phyloP scores from a whole-genome alignment of 768 basidiomycete species.

The Russula sp. region DNA sequence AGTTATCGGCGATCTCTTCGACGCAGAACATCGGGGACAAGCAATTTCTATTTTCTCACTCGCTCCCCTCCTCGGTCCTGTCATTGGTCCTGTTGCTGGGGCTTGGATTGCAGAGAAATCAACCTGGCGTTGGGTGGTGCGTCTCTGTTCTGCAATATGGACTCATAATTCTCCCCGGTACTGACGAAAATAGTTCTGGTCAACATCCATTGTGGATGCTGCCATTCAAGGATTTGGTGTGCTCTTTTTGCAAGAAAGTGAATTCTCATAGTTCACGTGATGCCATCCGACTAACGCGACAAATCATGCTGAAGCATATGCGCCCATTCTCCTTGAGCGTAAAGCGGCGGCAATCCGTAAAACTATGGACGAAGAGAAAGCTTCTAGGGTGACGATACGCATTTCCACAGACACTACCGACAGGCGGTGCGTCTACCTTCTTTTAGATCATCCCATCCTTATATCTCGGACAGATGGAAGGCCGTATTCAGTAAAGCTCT shows the following conservation, averaged over 20 bases:
- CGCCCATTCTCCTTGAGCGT: slow-evolving; percentile 34
- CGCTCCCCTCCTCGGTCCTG: slow-evolving; percentile 37
- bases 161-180: background rate
- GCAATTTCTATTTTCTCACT: slow-evolving; percentile 60
- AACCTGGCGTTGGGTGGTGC: slow-evolving; percentile 63
- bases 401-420: slow-evolving; percentile 41
- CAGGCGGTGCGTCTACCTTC: slow-evolving; percentile 33
- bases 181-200: slow-evolving; percentile 48
- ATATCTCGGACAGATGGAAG: slow-evolving; percentile 37
- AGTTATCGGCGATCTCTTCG: slow-evolving; percentile 44
- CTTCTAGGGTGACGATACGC: slow-evolving; percentile 31
- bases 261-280: slow-evolving; percentile 20
- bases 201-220: slow-evolving; percentile 52
- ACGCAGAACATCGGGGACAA: slow-evolving; percentile 53
- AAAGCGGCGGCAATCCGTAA: slow-evolving; percentile 45
- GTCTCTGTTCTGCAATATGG: slow-evolving; percentile 21
- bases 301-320: slow-evolving; percentile 22
- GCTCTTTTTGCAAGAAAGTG: slow-evolving; percentile 56
- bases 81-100: slow-evolving; percentile 56
- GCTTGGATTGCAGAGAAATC: slow-evolving; percentile 58
- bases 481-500: slow-evolving; percentile 46
- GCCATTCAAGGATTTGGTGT: slow-evolving; percentile 48
- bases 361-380: slow-evolving; percentile 43
- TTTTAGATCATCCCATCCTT: background rate
- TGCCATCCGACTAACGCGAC: background rate